phyloP scores from a whole-genome alignment of 2,329 filamentous ascomycete genomes.

The Boeremia lycopersici region DNA sequence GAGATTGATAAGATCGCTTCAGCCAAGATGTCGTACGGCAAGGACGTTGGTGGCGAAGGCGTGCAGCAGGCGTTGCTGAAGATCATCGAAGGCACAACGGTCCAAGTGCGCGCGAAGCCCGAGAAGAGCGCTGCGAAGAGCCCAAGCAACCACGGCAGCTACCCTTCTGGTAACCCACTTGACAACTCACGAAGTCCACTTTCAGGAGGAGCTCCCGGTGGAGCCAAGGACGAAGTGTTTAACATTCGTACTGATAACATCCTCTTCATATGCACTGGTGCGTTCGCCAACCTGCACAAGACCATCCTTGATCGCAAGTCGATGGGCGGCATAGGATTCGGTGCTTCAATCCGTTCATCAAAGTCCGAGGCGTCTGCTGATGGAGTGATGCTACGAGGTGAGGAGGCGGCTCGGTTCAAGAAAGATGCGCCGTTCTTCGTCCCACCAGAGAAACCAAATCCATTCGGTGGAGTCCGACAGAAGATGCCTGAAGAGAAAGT shows the following conservation, averaged over 20 bases:
- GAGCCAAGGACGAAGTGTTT: conserved; percentile 63
- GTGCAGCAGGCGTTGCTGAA: conserved; percentile 96
- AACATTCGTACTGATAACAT: conserved; percentile 94
- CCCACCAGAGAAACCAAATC: conserved; percentile 30
- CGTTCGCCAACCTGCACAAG: conserved; percentile 92
- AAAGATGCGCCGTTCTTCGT: conserved; percentile 65
- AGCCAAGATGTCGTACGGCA: conserved; percentile 82
- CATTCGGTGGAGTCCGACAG: conserved; percentile 27
- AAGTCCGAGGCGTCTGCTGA: conserved; percentile 57
- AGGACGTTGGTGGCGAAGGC: conserved; percentile 94
- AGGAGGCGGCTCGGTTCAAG: conserved; percentile 63
- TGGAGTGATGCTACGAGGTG: conserved; percentile 64
- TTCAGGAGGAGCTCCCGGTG: conserved; percentile 26
- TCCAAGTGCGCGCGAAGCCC: conserved; percentile 88
- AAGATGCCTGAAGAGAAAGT: conserved; percentile 44
- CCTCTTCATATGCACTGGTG: conserved; percentile 94
- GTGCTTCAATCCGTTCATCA: conserved; percentile 73
- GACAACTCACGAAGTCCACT: conserved; percentile 23
- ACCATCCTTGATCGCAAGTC: conserved; percentile 85
- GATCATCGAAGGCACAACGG: conserved; percentile 92
- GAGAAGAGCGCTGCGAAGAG: conserved; percentile 59
- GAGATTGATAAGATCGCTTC: conserved; percentile 98
- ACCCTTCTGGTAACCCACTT: conserved; percentile 25
- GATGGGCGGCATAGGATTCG: conserved; percentile 87
- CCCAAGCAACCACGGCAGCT: conserved; percentile 23